Evolutionary conservation across 331 rosid species (phyloP).

Genomic region (Pyracantha coccinea): DNA sequence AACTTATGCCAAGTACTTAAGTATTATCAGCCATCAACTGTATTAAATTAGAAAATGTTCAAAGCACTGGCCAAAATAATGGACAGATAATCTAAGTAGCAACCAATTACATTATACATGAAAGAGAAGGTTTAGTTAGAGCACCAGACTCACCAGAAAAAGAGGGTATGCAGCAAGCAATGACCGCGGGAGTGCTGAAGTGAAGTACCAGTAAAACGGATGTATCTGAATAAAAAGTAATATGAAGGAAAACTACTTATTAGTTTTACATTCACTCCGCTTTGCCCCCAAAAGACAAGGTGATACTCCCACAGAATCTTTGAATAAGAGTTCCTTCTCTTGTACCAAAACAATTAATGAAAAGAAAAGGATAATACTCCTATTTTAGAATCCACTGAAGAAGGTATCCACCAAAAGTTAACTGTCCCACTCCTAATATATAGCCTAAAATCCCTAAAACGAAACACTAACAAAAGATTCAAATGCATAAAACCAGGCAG

Average conservation of each 20-base stretch:
- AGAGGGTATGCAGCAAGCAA: constrained; percentile 95
- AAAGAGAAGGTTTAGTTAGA: background rate
- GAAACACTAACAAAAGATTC: background rate
- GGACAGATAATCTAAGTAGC: background rate
- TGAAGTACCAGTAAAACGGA: constrained; percentile 85
- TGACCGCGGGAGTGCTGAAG: constrained; percentile 88
- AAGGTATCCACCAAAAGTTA: background rate
- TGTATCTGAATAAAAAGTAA: constrained; percentile 52
- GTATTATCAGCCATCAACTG: background rate
- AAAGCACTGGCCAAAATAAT: background rate
- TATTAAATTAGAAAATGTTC: background rate
- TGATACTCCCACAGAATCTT: background rate
- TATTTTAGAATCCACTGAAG: background rate
- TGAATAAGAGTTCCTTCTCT: background rate
- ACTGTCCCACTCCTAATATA: background rate
- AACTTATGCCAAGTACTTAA: background rate
- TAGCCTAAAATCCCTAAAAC: background rate
- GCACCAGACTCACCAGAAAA: constrained; percentile 53
- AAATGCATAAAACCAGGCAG: no score
- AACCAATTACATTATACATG: background rate
- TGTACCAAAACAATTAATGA: background rate
- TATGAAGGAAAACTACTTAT: constrained; percentile 33
- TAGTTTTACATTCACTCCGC: background rate
- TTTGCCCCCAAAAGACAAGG: background rate
- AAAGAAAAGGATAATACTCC: background rate